Evolutionary conservation across 2,329 filamentous ascomycete species (phyloP).

Genomic region (Claviceps fusiformis): DNA sequence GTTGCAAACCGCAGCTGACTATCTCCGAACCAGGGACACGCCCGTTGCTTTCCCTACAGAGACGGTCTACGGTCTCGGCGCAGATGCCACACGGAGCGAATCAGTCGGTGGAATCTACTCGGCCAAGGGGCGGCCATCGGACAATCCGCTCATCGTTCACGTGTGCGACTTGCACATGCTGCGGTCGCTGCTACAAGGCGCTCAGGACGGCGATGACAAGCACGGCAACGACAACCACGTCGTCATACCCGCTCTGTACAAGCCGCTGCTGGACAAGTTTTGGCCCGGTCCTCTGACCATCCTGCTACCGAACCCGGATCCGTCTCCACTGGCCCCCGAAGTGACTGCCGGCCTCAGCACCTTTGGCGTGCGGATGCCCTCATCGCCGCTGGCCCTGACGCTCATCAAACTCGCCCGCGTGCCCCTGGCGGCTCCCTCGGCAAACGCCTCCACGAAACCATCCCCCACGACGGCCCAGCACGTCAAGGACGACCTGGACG

Average conservation of each 20-base stretch:
- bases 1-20: conserved; percentile 51
- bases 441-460: conserved; percentile 86
- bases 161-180: conserved; percentile 71
- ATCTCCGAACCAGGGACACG: conserved; percentile 49
- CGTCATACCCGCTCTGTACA: conserved; percentile 60
- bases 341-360: conserved; percentile 76
- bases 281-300: conserved; percentile 95
- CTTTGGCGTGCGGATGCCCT: conserved; percentile 84
- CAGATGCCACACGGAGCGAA: conserved; percentile 74
- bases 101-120: conserved; percentile 86
- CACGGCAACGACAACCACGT: conserved; percentile 22
- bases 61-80: conserved; percentile 94
- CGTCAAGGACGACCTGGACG: conserved; percentile 71
- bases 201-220: conserved; percentile 4
- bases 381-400: conserved; percentile 68
- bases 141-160: conserved; percentile 94
- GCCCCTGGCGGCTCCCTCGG: conserved; percentile 82
- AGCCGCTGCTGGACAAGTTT: conserved; percentile 63
- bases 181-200: conserved; percentile 38
- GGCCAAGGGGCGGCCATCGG: conserved; percentile 78
- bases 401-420: conserved; percentile 68
- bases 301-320: conserved; percentile 61
- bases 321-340: conserved; percentile 66
- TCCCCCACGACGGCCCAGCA: conserved; percentile 85
- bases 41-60: conserved; percentile 96